Base-by-base conservation (phyloP, 495 filamentous ascomycete genomes). In the Annulohypoxylon maeteangense region DNA sequence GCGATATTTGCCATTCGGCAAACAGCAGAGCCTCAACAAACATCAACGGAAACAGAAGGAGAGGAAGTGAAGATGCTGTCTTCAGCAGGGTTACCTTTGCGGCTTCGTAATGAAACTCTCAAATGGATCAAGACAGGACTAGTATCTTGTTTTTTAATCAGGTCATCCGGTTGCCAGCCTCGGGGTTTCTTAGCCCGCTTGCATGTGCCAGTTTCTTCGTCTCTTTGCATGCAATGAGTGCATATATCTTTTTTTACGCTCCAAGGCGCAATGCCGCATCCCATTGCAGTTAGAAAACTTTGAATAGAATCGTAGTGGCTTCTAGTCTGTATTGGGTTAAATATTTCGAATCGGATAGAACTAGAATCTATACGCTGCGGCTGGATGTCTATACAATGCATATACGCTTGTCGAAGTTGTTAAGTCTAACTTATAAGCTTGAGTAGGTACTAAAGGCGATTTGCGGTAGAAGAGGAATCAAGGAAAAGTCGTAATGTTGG, bases 21-120 rank as follows among this genome's bases (percentile, higher is more conserved):
- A 22, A 57, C 18, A 25, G 25, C 31, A 56, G 34, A 56, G 53
- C 31, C 53, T 38, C 53, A 38, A 36, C 18, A 29, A 59, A 27
- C 6, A 47, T 16, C 40, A 16, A 60, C 45, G 10, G 40, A 40
- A 23, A 29, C 25, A 44, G 4, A 27, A 58, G 10, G 14, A 25
- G n/a, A 56, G 2, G 22, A 22, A 25, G 42, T 25, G 38, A 45
- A 20, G 36, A 45, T 45, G 18, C 2, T 42, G 8, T 48, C 45
- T 48, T 48, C 22, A 48, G 22, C 22, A 48, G 12, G 47, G 23
- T 14, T 27, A 29, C 47, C 47, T 51, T 51, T 51, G 22, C 47
- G 11, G 12, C 25, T 16, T 45, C 0, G 56, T 45, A 29, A 18
- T 59, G 18, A 11, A 38, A 31, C 31, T 59, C 3, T 10, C 7